Conservation (phyloP, 164 flowering plant genomes). For the Platanus orientalis region DNA sequence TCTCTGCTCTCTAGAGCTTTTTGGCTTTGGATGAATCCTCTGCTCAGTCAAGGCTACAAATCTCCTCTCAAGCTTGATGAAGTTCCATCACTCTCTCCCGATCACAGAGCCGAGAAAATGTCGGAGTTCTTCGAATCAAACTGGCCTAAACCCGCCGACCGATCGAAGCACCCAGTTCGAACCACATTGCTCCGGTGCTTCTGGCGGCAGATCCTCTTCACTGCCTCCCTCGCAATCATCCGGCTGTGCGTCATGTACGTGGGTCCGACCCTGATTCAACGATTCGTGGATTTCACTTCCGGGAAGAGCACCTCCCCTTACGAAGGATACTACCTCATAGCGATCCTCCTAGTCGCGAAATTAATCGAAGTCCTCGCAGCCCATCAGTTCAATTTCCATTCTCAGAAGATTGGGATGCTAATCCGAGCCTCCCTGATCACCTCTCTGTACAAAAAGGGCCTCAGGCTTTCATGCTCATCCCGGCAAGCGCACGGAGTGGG, state of each 20-base stretch:
- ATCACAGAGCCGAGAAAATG: conserved; percentile 71
- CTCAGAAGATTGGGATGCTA: conserved; percentile 81
- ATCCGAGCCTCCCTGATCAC: conserved; percentile 75
- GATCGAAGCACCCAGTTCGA: conserved; percentile 60
- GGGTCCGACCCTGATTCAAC: conserved; percentile 78
- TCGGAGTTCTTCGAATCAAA: conserved; percentile 54
- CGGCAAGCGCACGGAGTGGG: conserved; percentile 94
- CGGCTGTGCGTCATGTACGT: conserved; percentile 76
- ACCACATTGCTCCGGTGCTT: conserved; percentile 74
- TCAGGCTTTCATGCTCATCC: conserved; percentile 72
- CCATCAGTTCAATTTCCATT: conserved; percentile 84
- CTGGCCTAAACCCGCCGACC: conserved; percentile 69
- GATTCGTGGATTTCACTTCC: conserved; percentile 72
- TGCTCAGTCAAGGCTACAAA: conserved; percentile 70
- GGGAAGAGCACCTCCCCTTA: conserved; percentile 59
- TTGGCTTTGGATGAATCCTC: conserved; percentile 88
- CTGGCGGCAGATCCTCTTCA: conserved; percentile 70
- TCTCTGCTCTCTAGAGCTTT: conserved; percentile 53
- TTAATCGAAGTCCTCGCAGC: conserved; percentile 56
- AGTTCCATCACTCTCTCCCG: conserved; percentile 70
- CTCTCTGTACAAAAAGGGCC: conserved; percentile 77
- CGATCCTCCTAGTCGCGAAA: conserved; percentile 64
- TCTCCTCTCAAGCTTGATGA: conserved; percentile 63
- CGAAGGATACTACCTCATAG: conserved; percentile 81
- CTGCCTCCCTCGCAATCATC: conserved; percentile 62